Conservation (phyloP, 1,284 basidiomycete species). For the Ustilago curta region DNA sequence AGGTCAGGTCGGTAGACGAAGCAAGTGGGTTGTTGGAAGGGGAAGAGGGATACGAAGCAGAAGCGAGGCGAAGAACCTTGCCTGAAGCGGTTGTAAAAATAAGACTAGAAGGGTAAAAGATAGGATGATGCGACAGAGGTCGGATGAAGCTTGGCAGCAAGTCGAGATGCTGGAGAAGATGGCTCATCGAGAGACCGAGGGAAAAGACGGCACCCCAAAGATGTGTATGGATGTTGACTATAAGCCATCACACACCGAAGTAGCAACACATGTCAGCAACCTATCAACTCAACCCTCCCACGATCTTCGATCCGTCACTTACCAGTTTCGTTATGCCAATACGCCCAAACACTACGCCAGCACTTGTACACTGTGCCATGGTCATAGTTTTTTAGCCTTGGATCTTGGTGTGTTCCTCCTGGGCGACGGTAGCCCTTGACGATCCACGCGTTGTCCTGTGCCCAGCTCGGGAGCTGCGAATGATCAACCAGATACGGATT, state of each 20-base stretch:
- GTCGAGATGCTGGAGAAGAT: conserved; percentile 49
- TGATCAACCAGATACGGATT: conserved; percentile 60
- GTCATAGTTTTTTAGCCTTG: conserved; percentile 49
- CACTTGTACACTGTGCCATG: conserved; percentile 63
- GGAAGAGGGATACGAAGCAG: conserved; percentile 39
- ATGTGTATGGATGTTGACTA: conserved; percentile 92
- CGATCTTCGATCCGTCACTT: conserved; percentile 3
- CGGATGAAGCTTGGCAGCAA: conserved; percentile 48
- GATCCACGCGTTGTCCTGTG: conserved; percentile 65
- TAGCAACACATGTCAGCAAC: neutral
- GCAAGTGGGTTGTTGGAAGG: neutral
- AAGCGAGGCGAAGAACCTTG: conserved; percentile 48
- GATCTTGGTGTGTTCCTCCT: conserved; percentile 45
- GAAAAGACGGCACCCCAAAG: conserved; percentile 81
- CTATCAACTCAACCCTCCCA: neutral
- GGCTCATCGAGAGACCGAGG: conserved; percentile 71
- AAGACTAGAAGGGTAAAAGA: conserved; percentile 56
- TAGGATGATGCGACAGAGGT: conserved; percentile 51
- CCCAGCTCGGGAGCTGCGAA: conserved; percentile 61
- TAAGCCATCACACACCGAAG: no score
- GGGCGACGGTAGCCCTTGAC: conserved; percentile 64
- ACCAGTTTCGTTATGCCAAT: conserved; percentile 69
- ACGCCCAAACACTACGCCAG: conserved; percentile 66
- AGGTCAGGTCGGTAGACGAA: neutral
- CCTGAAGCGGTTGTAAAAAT: conserved; percentile 47